Evolutionary conservation across 108 stramenopile genomes (phyloP).

Genomic region (Fragilariopsis cylindrus): DNA sequence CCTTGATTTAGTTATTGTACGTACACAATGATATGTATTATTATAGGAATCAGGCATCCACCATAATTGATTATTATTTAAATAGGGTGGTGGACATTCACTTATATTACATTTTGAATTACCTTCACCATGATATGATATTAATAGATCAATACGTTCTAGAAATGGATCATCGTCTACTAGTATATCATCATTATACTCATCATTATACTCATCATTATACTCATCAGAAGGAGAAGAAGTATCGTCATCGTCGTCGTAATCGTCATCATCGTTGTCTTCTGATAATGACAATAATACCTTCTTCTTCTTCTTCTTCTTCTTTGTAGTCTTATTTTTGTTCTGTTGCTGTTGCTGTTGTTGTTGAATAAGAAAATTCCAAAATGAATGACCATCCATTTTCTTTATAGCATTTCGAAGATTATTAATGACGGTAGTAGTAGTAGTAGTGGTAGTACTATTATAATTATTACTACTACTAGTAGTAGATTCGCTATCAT

Average conservation of each 20-base stretch:
- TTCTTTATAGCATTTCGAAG: background rate
- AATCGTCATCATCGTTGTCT: background rate
- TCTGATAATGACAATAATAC: background rate
- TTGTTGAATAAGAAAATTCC: slow-evolving; percentile 5
- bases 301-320: no score
- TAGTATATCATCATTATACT: no score
- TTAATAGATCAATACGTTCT: slow-evolving; percentile 22
- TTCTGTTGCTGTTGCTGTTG: no score
- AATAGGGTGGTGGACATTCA: slow-evolving; percentile 25
- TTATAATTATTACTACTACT: no score
- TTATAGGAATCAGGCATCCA: slow-evolving; percentile 39
- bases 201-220: no score
- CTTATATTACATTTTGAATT: slow-evolving; percentile 16
- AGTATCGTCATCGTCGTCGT: background rate
- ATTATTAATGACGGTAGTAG: background rate
- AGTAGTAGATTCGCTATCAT: no score
- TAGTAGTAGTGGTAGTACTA: background rate
- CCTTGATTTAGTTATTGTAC: slow-evolving; percentile 5
- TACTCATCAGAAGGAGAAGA: no score
- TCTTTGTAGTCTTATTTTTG: no score
- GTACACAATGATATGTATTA: slow-evolving; percentile 32
- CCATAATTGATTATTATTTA: slow-evolving; percentile 5
- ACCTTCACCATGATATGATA: slow-evolving; percentile 34
- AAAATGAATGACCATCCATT: slow-evolving; percentile 43
- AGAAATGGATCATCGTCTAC: slow-evolving; percentile 2